Percentiles rank a stretch among this genome's conserved stretches.
phyloP scores from a whole-genome alignment of 108 stramenopile genomes.

The Fragilaria crotonensis region DNA sequence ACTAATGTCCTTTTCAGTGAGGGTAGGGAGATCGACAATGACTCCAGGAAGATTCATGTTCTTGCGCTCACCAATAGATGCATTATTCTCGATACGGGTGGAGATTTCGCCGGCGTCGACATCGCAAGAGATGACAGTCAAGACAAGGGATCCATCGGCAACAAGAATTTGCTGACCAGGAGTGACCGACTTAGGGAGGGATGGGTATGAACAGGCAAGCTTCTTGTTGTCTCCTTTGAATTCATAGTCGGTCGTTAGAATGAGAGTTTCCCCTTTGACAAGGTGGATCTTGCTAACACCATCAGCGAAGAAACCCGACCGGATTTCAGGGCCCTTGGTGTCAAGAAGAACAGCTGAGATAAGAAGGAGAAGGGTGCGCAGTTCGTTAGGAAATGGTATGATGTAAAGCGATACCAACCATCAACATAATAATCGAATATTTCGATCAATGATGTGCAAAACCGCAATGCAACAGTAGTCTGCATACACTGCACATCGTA shows the following conservation, averaged over 20 bases:
- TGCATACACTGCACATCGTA: no score
- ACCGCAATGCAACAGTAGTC: no score
- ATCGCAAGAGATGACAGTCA: constrained; percentile 76
- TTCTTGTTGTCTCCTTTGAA: constrained; percentile 79
- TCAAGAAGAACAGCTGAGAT: constrained; percentile 72
- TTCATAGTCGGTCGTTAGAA: constrained; percentile 75
- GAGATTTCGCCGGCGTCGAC: constrained; percentile 58
- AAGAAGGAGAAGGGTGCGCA: not conserved
- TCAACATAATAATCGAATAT: no score
- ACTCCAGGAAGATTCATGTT: constrained; percentile 99
- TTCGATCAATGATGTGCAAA: no score
- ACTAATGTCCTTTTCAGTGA: constrained; percentile 88
- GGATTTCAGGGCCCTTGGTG: no score
- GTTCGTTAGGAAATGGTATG: not conserved
- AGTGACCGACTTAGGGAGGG: constrained; percentile 77
- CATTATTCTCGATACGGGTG: constrained; percentile 76
- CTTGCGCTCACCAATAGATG: constrained; percentile 89
- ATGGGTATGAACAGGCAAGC: constrained; percentile 90
- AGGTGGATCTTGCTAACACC: constrained; percentile 74
- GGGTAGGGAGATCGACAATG: constrained; percentile 91
- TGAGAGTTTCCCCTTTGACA: constrained; percentile 67
- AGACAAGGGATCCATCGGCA: constrained; percentile 91
- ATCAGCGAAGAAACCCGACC: constrained; percentile 88
- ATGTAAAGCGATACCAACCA: no score
- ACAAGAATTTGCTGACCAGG: constrained; percentile 91